Evolutionary conservation across 768 basidiomycete species (phyloP).

Genomic region (Tricholoma bakamatsutake): DNA sequence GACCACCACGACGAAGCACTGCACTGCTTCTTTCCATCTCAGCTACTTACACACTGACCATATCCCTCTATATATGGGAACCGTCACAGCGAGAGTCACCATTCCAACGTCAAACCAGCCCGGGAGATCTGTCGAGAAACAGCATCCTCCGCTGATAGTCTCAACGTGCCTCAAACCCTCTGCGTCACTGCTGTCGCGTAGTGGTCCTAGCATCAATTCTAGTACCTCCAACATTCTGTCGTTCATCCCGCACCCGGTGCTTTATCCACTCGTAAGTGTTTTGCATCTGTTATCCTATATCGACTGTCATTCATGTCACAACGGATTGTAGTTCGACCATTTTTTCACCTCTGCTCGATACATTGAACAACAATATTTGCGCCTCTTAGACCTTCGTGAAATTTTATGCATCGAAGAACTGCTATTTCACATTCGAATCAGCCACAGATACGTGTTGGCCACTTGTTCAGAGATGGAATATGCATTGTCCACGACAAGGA

Average conservation of each 20-base stretch:
- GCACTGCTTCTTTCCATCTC: not conserved
- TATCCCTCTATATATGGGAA: not conserved
- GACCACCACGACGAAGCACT: not conserved
- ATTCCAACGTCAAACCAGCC: not conserved
- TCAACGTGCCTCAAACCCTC: not conserved
- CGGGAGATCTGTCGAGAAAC: not conserved
- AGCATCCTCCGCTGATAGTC: not conserved
- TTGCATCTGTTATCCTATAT: not conserved
- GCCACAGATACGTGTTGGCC: not conserved
- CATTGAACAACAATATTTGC: conserved; percentile 1
- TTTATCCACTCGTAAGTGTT: not conserved
- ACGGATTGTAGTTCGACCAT: not conserved
- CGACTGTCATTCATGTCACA: not conserved
- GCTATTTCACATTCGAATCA: not conserved
- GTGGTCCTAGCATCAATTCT: not conserved
- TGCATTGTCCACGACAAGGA: not conserved
- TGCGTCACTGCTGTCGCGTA: not conserved
- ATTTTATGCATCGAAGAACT: not conserved
- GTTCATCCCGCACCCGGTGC: not conserved
- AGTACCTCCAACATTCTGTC: not conserved
- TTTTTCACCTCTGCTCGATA: not conserved
- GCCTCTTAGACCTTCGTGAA: not conserved
- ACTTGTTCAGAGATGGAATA: not conserved
- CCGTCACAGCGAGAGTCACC: not conserved
- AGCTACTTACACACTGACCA: not conserved